These are phyloP conservation scores for Xanthoconium separans DNA, from an alignment of 1,284 basidiomycete genomes.

Conservation along the genomic window DNA sequence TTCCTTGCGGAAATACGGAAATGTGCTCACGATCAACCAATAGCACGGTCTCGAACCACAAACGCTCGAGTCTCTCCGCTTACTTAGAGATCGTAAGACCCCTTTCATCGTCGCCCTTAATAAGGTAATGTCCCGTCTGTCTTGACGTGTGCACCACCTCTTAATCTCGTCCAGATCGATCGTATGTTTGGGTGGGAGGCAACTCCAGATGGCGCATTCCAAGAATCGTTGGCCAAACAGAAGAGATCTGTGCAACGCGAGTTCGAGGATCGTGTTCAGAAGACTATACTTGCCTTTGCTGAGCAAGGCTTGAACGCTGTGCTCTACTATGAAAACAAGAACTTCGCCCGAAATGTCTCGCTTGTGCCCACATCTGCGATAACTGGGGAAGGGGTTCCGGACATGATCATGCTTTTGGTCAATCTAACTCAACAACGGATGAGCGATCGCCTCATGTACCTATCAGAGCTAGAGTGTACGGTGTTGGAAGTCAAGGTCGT, in stretches of 20 bases:
- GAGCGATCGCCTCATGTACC: conserved; percentile 97
- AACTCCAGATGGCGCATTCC: conserved; percentile 91
- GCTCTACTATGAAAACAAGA: conserved; percentile 98
- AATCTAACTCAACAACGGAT: conserved; percentile 98
- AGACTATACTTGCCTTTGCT: conserved; percentile 91
- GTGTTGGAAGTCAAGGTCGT: conserved; percentile 99
- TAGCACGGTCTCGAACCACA: conserved; percentile 97
- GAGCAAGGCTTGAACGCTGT: conserved; percentile 97
- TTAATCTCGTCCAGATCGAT: conserved; percentile 69
- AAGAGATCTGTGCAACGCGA: conserved; percentile 81
- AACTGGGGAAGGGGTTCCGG: conserved; percentile 98
- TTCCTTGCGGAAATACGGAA: conserved; percentile 3
- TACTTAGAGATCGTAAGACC: conserved; percentile 93
- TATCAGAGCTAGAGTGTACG: conserved; percentile 98
- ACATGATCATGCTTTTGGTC: conserved; percentile 98
- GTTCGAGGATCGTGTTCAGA: conserved; percentile 87
- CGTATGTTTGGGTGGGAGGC: conserved; percentile 96
- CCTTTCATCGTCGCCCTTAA: conserved; percentile 99
- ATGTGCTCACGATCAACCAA: conserved; percentile 12
- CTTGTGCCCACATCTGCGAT: conserved; percentile 97
- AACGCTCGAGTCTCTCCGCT: conserved; percentile 93
- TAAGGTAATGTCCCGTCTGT: conserved; percentile 58
- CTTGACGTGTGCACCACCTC: conserved; percentile 9
- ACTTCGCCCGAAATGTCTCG: conserved; percentile 91
- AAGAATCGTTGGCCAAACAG: conserved; percentile 89